Conservation (phyloP, 371 early-diverging fungal genomes). For the Encephalitozoon hellem region DNA sequence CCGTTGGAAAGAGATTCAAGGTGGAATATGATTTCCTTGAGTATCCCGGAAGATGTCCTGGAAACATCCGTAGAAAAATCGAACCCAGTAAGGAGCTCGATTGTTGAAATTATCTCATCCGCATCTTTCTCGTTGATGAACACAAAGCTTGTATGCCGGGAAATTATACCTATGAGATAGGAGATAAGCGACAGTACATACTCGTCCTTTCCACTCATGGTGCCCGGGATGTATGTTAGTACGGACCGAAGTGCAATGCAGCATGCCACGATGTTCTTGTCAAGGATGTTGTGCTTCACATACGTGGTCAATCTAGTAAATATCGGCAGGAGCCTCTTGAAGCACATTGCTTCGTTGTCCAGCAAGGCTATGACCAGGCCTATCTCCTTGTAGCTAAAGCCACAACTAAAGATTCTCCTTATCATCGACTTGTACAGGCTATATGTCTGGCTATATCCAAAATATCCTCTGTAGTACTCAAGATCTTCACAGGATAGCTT, state of each 20-base stretch:
- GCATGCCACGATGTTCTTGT: conserved; percentile 48
- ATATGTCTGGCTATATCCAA: conserved; percentile 51
- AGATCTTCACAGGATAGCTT: neutral
- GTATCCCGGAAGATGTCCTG: neutral
- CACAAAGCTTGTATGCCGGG: conserved; percentile 19
- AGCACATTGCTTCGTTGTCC: conserved; percentile 46
- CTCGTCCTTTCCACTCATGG: conserved; percentile 21
- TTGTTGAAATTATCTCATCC: conserved; percentile 16
- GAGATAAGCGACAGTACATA: conserved; percentile 23
- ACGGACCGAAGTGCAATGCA: conserved; percentile 25
- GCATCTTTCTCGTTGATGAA: conserved; percentile 18
- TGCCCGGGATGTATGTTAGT: neutral
- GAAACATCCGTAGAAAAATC: neutral
- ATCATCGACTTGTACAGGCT: conserved; percentile 40
- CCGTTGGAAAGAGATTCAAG: neutral
- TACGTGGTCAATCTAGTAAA: conserved; percentile 36
- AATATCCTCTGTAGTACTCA: conserved; percentile 33
- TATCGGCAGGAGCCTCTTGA: conserved; percentile 34
- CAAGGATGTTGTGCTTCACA: conserved; percentile 40
- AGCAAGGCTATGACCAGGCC: conserved; percentile 24
- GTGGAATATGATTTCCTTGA: neutral
- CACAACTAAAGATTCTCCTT: conserved; percentile 15
- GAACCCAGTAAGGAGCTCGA: conserved; percentile 5
- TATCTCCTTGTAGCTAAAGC: conserved; percentile 17
- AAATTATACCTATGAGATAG: conserved; percentile 31